Conservation (phyloP, 352 stramenopile species). For the Pythium scleroteichum region DNA sequence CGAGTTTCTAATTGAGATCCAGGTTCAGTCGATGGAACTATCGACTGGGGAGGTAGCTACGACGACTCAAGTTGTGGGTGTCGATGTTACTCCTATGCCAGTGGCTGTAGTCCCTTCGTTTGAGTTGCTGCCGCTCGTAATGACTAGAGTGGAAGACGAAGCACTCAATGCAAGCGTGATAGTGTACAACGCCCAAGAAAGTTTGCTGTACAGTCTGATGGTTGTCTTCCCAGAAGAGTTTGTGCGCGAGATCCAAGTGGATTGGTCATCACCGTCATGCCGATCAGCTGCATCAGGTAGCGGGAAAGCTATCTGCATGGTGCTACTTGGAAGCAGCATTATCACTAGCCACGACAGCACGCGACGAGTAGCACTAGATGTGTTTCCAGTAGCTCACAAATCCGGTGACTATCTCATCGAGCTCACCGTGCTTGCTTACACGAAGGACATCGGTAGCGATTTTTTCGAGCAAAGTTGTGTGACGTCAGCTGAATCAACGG, state of each 20-base stretch:
- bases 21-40: conserved; percentile 12
- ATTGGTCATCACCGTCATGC: neutral
- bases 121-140: neutral
- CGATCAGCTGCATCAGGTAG: neutral
- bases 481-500: neutral
- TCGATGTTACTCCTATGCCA: conserved; percentile 10
- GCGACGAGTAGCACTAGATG: neutral
- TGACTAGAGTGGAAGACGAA: conserved; percentile 13
- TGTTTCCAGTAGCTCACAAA: conserved; percentile 8
- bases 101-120: conserved; percentile 1
- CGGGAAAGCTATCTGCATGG: conserved; percentile 6
- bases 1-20: conserved; percentile 5
- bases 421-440: conserved; percentile 11
- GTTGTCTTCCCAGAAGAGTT: conserved; percentile 13
- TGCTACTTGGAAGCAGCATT: neutral
- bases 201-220: conserved; percentile 10
- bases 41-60: neutral
- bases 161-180: neutral
- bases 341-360: neutral
- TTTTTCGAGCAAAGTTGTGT: conserved; percentile 19
- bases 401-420: conserved; percentile 14
- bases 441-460: conserved; percentile 8
- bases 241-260: conserved; percentile 3
- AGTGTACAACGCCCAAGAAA: neutral
- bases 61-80: neutral